phyloP scores from a whole-genome alignment of 1,284 basidiomycete genomes.

The Austroboletus niveus region DNA sequence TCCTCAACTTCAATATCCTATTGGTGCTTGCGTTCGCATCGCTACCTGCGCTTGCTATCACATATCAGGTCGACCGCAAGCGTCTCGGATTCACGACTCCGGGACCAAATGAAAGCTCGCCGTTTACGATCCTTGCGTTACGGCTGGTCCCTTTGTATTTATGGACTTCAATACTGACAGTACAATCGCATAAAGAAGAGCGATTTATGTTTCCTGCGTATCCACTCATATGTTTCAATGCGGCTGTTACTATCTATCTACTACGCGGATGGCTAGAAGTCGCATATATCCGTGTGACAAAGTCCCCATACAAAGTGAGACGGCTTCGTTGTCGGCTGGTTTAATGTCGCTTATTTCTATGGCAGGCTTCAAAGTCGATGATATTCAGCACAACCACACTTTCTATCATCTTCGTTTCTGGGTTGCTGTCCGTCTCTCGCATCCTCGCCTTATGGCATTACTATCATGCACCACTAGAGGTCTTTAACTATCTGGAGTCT shows the following conservation, averaged over 20 bases:
- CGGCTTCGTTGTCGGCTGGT: conserved; percentile 1
- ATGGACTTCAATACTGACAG: conserved; percentile 79
- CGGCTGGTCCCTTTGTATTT: conserved; percentile 86
- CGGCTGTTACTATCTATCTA: conserved; percentile 82
- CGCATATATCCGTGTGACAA: conserved; percentile 70
- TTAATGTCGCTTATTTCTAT: conserved; percentile 8
- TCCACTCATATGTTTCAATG: conserved; percentile 91
- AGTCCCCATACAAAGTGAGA: conserved; percentile 79
- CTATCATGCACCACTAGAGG: conserved; percentile 87
- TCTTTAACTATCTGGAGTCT: conserved; percentile 73
- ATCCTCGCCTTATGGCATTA: conserved; percentile 82
- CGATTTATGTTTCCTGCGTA: conserved; percentile 97
- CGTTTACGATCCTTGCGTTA: conserved; percentile 72
- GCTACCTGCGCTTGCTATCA: conserved; percentile 78
- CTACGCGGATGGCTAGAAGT: conserved; percentile 83
- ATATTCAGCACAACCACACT: conserved; percentile 80
- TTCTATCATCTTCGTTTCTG: conserved; percentile 61
- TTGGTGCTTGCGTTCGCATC: conserved; percentile 78
- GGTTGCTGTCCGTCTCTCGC: conserved; percentile 74
- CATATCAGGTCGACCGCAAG: conserved; percentile 72
- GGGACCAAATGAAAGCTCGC: conserved; percentile 64
- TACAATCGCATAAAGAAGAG: conserved; percentile 96
- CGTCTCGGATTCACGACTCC: conserved; percentile 69
- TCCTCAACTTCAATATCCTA: conserved; percentile 92
- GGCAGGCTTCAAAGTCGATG: conserved; percentile 71